These are phyloP conservation scores for Carex sylvatica DNA, from an alignment of 202 grass and related monocot species.

Conservation along the genomic window DNA sequence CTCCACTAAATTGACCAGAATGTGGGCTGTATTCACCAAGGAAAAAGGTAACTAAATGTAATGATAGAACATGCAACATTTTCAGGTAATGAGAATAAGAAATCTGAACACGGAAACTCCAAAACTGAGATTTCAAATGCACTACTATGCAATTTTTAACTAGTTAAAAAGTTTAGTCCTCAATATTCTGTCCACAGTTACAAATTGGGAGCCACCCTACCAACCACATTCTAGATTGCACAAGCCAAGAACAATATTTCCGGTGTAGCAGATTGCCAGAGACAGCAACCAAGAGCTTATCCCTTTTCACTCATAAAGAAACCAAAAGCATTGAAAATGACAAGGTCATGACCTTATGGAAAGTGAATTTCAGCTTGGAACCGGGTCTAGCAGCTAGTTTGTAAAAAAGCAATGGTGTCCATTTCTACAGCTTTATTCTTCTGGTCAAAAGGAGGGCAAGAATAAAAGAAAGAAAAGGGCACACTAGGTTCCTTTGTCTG, in stretches of 20 bases:
- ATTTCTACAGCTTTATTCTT: not conserved
- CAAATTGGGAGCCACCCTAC: not conserved
- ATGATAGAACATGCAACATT: conserved; percentile 10
- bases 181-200: conserved; percentile 12
- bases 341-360: not conserved
- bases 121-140: conserved; percentile 28
- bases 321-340: not conserved
- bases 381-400: not conserved
- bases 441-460: not conserved
- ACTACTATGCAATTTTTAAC: conserved; percentile 1
- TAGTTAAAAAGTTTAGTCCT: conserved; percentile 21
- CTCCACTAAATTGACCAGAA: conserved; percentile 86
- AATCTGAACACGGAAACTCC: not conserved
- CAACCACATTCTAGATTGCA: not conserved
- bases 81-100: conserved; percentile 13
- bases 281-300: not conserved
- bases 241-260: conserved; percentile 2
- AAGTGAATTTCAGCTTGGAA: not conserved
- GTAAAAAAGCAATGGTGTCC: not conserved
- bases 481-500: not conserved
- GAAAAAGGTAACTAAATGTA: conserved; percentile 14
- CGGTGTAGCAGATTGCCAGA: not conserved
- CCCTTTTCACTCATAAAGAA: not conserved
- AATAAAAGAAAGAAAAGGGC: not conserved
- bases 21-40: conserved; percentile 55